phyloP scores from a whole-genome alignment of 305 asterid species.

The Fraxinus velutina region DNA sequence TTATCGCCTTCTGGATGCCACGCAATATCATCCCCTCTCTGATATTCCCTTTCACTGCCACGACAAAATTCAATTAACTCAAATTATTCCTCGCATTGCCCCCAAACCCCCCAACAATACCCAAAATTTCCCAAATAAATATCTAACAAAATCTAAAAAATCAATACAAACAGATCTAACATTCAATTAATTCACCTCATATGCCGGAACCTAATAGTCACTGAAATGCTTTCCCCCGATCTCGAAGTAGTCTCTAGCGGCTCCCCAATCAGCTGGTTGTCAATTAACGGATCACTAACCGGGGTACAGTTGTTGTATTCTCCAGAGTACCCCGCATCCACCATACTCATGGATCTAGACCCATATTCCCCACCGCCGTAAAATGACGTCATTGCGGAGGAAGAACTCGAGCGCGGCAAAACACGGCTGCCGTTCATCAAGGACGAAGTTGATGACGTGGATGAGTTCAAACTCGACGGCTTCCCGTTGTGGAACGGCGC shows the following conservation, averaged over 20 bases:
- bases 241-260: conserved; percentile 53
- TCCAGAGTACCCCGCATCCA: conserved; percentile 35
- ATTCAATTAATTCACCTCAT: conserved; percentile 56
- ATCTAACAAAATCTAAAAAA: conserved; percentile 23
- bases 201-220: conserved; percentile 91
- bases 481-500: conserved; percentile 55
- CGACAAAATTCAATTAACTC: conserved; percentile 22
- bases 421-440: conserved; percentile 58
- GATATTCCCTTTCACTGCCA: conserved; percentile 87
- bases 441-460: conserved; percentile 77
- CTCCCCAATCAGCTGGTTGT: conserved; percentile 66
- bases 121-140: conserved; percentile 21
- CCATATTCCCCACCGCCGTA: conserved; percentile 51
- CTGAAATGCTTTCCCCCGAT: conserved; percentile 90
- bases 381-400: conserved; percentile 56
- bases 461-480: conserved; percentile 72
- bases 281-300: conserved; percentile 57
- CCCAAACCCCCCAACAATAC: conserved; percentile 32
- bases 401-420: conserved; percentile 60
- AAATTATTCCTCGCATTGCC: conserved; percentile 27
- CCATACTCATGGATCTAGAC: conserved; percentile 68
- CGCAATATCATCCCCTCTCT: conserved; percentile 86
- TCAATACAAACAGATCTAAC: conserved; percentile 47
- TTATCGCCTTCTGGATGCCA: conserved; percentile 88
- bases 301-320: conserved; percentile 43